These are phyloP conservation scores for Paramecium sonneborni DNA, from an alignment of 73 alveolate genomes.

Conservation along the genomic window DNA sequence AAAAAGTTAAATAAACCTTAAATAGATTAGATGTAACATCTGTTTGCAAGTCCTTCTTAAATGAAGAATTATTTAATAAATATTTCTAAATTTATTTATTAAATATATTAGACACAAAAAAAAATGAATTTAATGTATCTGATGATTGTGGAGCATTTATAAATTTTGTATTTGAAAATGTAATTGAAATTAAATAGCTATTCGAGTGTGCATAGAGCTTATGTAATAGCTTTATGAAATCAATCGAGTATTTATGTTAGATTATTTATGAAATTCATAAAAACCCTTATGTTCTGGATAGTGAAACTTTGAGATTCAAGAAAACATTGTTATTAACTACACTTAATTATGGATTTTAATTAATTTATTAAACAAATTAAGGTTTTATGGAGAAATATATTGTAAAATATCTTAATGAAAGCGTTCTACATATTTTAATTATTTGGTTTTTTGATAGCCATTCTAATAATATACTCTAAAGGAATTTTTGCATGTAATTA, in stretches of 20 bases:
- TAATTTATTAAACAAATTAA: not conserved
- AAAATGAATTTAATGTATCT: not conserved
- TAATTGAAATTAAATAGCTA: not conserved
- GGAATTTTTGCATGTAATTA: not conserved
- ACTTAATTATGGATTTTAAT: not conserved
- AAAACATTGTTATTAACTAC: not conserved
- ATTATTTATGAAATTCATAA: not conserved
- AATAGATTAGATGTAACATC: not conserved
- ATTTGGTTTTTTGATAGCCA: conserved; percentile 41
- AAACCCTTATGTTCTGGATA: not conserved
- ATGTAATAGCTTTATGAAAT: not conserved
- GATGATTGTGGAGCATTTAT: not conserved
- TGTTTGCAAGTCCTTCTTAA: not conserved
- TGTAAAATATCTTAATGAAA: not conserved
- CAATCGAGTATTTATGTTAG: not conserved
- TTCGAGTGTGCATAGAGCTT: not conserved
- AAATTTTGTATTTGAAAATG: not conserved
- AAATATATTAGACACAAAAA: not conserved
- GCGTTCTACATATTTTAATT: not conserved
- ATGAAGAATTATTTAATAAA: not conserved
- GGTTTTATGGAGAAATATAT: not conserved
- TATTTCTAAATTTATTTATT: not conserved
- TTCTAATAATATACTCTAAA: not conserved
- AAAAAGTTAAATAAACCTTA: not conserved
- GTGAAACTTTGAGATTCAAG: not conserved